phyloP scores from a whole-genome alignment of 202 grass and related monocot species.

The Musa balbisiana region DNA sequence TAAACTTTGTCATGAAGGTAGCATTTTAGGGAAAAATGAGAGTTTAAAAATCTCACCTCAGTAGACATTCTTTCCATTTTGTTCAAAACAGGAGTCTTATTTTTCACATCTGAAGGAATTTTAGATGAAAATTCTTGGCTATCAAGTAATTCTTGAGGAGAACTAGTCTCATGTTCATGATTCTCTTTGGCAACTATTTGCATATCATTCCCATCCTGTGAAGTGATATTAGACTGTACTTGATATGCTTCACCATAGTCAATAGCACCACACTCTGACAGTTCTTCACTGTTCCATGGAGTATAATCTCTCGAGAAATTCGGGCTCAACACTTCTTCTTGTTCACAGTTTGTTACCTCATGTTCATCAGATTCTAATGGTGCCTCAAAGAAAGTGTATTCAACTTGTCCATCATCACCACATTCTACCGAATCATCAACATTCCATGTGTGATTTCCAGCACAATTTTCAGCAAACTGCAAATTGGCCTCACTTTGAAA shows the following conservation, averaged over 20 bases:
- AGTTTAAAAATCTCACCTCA: slow-evolving; percentile 2
- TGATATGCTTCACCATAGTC: slow-evolving; percentile 13
- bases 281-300: not conserved
- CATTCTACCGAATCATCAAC: slow-evolving; percentile 9
- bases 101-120: not conserved
- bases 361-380: slow-evolving; percentile 9
- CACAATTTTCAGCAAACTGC: slow-evolving; percentile 7
- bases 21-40: not conserved
- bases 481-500: not conserved
- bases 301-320: not conserved
- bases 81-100: not conserved
- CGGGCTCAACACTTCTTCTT: not conserved
- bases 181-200: not conserved
- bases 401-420: not conserved
- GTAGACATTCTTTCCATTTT: not conserved
- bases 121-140: not conserved
- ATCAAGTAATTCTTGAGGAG: slow-evolving; percentile 8
- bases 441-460: not conserved
- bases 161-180: not conserved
- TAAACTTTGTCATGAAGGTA: not conserved
- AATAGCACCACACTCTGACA: not conserved
- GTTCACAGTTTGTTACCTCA: not conserved
- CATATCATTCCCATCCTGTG: not conserved
- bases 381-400: not conserved
- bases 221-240: not conserved